Evolutionary conservation across 2,329 filamentous ascomycete genomes (phyloP).

Genomic region (Blastomyces parvus): DNA sequence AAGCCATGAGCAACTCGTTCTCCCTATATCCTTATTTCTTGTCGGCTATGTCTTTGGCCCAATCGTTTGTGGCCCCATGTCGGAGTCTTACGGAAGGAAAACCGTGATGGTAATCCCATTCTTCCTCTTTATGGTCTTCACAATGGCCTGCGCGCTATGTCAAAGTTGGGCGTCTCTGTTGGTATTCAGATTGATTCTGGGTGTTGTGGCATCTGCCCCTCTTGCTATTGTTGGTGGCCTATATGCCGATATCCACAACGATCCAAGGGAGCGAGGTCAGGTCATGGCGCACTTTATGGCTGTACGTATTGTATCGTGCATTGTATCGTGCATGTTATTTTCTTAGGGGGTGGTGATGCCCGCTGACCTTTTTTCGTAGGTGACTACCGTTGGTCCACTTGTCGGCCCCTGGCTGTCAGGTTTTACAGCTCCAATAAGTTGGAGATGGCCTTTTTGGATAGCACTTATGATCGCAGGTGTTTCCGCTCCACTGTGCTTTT

Average conservation of each 20-base stretch:
- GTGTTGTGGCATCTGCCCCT: conserved; percentile 38
- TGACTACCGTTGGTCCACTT: conserved; percentile 35
- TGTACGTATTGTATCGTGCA: conserved; percentile 17
- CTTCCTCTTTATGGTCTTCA: conserved; percentile 34
- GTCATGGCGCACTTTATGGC: conserved; percentile 38
- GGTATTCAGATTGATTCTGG: conserved; percentile 39
- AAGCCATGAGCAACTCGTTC: conserved; percentile 26
- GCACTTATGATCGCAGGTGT: conserved; percentile 54
- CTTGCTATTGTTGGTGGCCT: conserved; percentile 39
- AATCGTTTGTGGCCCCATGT: conserved; percentile 36
- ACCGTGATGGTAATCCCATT: conserved; percentile 44
- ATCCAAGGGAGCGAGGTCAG: conserved; percentile 35
- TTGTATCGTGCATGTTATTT: not conserved
- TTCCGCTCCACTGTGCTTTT: conserved; percentile 48
- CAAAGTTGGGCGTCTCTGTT: conserved; percentile 34
- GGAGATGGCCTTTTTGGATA: conserved; percentile 49
- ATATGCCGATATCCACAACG: conserved; percentile 40
- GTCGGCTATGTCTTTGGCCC: conserved; percentile 37
- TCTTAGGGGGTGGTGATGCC: not conserved
- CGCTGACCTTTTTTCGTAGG: conserved; percentile 12
- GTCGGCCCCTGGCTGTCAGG: conserved; percentile 40
- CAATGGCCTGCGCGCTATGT: conserved; percentile 36
- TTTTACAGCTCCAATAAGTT: conserved; percentile 35
- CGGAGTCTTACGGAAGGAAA: conserved; percentile 36
- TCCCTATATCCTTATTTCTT: conserved; percentile 35